Evolutionary conservation across 2,329 filamentous ascomycete genomes (phyloP), one percentile per base, ranked within the genome.

Genomic region (Colletotrichum musae): DNA sequence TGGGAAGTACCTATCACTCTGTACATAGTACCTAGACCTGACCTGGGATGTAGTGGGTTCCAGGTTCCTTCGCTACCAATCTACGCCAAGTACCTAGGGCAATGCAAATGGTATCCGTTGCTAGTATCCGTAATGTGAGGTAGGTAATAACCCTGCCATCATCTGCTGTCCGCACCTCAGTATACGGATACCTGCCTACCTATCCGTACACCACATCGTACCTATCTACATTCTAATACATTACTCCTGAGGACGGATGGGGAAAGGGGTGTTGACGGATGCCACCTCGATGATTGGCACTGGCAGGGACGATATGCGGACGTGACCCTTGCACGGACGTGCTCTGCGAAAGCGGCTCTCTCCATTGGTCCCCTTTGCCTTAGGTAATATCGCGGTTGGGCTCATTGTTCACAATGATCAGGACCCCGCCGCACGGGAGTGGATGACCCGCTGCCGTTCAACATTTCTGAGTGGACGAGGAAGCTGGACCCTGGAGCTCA

Each of bases 401-500:
- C 28, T 32, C 28, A 66, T 47, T 21, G 15, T 28, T 26, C 45
- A 32, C 15, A 36, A 51, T 51, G 24, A 12, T 5, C 50, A 16
- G 10, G 52, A 39, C 5, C 18, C 48, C 26, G 48, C 43, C 26
- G 26, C 21, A 36, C 32, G 32, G 32, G 32, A 36, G 32, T 36
- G 32, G 32, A 36, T 36, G 32, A 10, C 32, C 32, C 32, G 32
- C 32, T 36, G 32, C 32, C 32, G 32, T 10, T 36, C 32, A 10
- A 36, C 32, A 10, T 16, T 36, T 68, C 21, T 21, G 50, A 6
- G 47, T 62, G 58, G 58, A 48, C 18, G n/a, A 24, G 21, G 32
- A 48, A 61, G 61, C 62, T 66, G 56, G 57, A 56, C 50, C 62
- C 62, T 66, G 32, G 32, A 65, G 54, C 61, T 69, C 61, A 69